These are phyloP conservation scores for Aspergillus proliferans DNA, from an alignment of 2,329 filamentous ascomycete species.

Conservation along the genomic window DNA sequence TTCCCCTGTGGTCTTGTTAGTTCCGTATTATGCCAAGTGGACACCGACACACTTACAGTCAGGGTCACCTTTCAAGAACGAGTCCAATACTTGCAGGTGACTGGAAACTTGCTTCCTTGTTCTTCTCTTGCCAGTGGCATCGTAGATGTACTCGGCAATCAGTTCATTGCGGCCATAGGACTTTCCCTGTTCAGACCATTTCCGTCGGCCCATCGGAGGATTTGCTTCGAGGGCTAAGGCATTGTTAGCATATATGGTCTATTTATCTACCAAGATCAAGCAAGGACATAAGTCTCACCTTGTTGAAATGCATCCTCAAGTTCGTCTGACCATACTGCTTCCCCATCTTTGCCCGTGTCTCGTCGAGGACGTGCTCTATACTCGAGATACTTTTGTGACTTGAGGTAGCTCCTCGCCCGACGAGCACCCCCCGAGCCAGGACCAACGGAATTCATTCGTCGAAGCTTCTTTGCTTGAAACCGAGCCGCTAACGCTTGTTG, in stretches of 20 bases:
- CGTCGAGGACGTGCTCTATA: constrained; percentile 39
- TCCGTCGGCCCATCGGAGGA: constrained; percentile 53
- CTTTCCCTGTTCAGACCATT: constrained; percentile 47
- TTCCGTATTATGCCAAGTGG: background rate
- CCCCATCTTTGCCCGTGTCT: constrained; percentile 39
- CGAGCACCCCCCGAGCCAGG: constrained; percentile 20
- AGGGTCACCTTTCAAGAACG: constrained; percentile 48
- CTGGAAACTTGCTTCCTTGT: constrained; percentile 58
- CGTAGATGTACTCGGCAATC: constrained; percentile 53
- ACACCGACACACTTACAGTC: constrained; percentile 40
- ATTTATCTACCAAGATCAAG: constrained; percentile 2
- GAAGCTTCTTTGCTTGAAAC: constrained; percentile 29
- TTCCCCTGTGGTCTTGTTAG: constrained; percentile 23
- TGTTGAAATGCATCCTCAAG: constrained; percentile 45
- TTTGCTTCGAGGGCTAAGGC: constrained; percentile 47
- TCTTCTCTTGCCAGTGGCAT: constrained; percentile 48
- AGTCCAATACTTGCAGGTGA: constrained; percentile 58
- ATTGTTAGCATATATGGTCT: constrained; percentile 6
- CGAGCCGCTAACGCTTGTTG: constrained; percentile 24
- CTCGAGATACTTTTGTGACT: constrained; percentile 39
- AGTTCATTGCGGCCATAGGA: constrained; percentile 56
- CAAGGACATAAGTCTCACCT: constrained; percentile 22
- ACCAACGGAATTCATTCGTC: constrained; percentile 30
- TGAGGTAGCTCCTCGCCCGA: constrained; percentile 30
- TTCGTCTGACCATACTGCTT: constrained; percentile 41